A percentile compares a stretch with the other conserved stretches of the same genome.
phyloP scores from a whole-genome alignment of 2,329 filamentous ascomycete genomes.

The Erysiphe pulchra region DNA sequence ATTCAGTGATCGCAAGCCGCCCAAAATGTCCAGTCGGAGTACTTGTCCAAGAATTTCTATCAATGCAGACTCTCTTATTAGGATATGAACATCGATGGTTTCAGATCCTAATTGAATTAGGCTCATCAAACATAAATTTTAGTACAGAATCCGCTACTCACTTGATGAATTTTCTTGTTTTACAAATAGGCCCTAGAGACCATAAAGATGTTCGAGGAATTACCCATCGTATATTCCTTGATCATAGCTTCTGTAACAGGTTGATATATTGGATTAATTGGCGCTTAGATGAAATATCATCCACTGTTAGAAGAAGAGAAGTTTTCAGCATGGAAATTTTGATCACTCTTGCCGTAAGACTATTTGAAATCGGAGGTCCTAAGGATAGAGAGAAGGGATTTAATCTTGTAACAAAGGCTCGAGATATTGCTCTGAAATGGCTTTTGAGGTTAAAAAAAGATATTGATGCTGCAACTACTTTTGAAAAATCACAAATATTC shows the following conservation, averaged over 20 bases:
- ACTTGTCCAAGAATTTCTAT: conserved; percentile 20
- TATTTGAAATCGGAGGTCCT: conserved; percentile 9
- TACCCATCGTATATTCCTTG: conserved; percentile 22
- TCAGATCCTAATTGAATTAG: conserved; percentile 22
- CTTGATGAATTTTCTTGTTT: conserved; percentile 24
- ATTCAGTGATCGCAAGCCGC: conserved; percentile 19
- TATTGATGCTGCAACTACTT: conserved; percentile 8
- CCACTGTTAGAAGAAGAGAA: conserved; percentile 28
- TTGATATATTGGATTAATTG: conserved; percentile 21
- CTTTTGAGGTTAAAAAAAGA: conserved; percentile 17
- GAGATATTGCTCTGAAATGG: conserved; percentile 23
- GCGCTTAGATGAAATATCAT: conserved; percentile 19
- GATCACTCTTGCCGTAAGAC: conserved; percentile 23
- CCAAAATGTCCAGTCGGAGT: conserved; percentile 19
- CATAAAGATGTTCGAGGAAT: conserved; percentile 16
- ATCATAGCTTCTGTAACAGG: conserved; percentile 21
- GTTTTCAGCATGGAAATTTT: conserved; percentile 28
- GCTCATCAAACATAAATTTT: conserved; percentile 30
- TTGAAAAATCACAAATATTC: conserved; percentile 9
- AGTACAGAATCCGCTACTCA: conserved; percentile 23
- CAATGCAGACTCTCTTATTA: conserved; percentile 19
- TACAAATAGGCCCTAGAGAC: conserved; percentile 26
- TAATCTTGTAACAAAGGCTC: conserved; percentile 17
- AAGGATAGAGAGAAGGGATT: conserved; percentile 1
- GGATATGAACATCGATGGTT: conserved; percentile 21